phyloP scores from a whole-genome alignment of 2,329 filamentous ascomycete species.

The Ophiocordyceps robertsii region DNA sequence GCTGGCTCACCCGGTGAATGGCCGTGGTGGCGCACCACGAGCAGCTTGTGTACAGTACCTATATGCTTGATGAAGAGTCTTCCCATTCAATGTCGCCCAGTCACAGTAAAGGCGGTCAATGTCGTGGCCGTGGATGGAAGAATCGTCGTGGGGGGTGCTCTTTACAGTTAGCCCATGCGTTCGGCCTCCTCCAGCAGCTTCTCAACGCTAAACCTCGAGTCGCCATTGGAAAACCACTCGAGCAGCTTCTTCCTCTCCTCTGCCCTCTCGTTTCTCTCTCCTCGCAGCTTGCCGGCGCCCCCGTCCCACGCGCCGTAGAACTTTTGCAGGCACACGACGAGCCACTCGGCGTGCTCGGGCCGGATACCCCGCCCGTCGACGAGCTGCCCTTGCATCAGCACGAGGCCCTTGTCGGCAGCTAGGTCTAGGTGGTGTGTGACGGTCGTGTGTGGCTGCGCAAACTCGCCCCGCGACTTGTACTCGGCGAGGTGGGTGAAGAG shows the following conservation, averaged over 20 bases:
- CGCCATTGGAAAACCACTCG: slow-evolving; percentile 70
- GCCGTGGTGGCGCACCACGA: not conserved
- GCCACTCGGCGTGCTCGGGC: slow-evolving; percentile 73
- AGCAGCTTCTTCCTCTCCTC: slow-evolving; percentile 56
- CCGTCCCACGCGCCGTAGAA: slow-evolving; percentile 66
- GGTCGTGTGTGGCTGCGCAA: slow-evolving; percentile 82
- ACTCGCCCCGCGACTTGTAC: slow-evolving; percentile 84
- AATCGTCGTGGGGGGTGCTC: not conserved
- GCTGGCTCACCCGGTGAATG: not conserved
- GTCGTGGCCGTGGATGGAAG: not conserved
- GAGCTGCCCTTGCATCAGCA: slow-evolving; percentile 76
- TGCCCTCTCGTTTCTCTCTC: slow-evolving; percentile 38
- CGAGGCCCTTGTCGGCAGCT: slow-evolving; percentile 57
- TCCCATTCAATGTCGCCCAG: no score
- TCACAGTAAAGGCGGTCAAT: not conserved
- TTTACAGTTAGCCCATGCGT: slow-evolving; percentile 41
- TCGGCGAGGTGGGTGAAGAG: slow-evolving; percentile 91
- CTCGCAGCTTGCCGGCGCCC: slow-evolving; percentile 19
- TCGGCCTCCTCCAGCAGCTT: slow-evolving; percentile 81
- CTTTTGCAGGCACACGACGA: slow-evolving; percentile 85
- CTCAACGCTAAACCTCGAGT: slow-evolving; percentile 69
- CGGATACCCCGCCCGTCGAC: slow-evolving; percentile 63
- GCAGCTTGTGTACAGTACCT: not conserved
- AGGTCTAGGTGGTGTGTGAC: slow-evolving; percentile 85
- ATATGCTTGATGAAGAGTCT: not conserved